phyloP scores from a whole-genome alignment of 2,329 filamentous ascomycete species.

The Microcera coccophila region DNA sequence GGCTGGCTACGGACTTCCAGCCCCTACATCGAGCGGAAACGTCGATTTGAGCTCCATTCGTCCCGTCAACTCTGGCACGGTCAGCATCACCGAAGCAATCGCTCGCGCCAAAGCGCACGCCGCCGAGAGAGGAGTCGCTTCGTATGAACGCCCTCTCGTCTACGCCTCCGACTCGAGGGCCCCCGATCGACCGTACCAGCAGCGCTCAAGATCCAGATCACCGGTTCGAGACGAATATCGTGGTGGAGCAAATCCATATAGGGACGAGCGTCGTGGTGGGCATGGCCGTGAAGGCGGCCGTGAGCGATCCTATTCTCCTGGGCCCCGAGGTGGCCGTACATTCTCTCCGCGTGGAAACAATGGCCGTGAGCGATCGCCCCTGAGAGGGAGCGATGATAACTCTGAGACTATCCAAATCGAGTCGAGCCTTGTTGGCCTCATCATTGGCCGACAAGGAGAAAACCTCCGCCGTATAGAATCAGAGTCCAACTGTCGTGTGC shows the following conservation, averaged over 20 bases:
- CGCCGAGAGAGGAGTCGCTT: conserved; percentile 68
- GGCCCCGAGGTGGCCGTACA: conserved; percentile 45
- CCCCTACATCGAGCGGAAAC: conserved; percentile 69
- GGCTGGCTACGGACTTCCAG: conserved; percentile 52
- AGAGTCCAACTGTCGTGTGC: conserved; percentile 78
- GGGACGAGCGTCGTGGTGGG: conserved; percentile 65
- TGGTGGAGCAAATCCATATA: conserved; percentile 76
- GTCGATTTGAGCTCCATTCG: conserved; percentile 77
- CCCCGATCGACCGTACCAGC: conserved; percentile 51
- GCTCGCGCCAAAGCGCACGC: conserved; percentile 81
- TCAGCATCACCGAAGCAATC: conserved; percentile 79
- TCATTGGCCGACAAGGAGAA: conserved; percentile 87
- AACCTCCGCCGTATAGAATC: conserved; percentile 81
- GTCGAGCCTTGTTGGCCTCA: conserved; percentile 79
- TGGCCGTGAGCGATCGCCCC: conserved; percentile 57
- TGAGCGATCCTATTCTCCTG: conserved; percentile 71
- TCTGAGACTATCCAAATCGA: conserved; percentile 83
- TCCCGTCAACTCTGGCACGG: conserved; percentile 73
- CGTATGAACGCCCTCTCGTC: conserved; percentile 55
- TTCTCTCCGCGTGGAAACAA: conserved; percentile 58
- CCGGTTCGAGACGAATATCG: conserved; percentile 67
- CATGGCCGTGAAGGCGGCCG: conserved; percentile 43
- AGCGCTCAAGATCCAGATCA: conserved; percentile 69
- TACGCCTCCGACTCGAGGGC: conserved; percentile 39
- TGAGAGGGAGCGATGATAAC: conserved; percentile 59